Conservation (phyloP, 1,284 basidiomycete genomes). For the Coriolopsis trogii region DNA sequence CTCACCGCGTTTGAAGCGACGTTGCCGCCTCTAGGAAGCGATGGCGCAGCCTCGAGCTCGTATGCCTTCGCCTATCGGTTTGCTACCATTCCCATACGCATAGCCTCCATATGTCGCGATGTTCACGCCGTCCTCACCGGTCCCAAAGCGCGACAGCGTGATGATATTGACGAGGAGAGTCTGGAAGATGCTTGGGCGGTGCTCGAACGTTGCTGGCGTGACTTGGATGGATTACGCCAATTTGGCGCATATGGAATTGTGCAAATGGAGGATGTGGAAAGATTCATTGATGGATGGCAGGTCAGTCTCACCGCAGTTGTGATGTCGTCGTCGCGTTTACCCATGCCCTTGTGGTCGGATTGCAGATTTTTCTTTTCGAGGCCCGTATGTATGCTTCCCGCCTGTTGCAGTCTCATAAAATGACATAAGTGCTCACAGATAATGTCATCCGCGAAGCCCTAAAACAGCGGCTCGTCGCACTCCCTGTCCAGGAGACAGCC, state of each 20-base stretch:
- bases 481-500: conserved; percentile 23
- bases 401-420: neutral
- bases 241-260: conserved; percentile 41
- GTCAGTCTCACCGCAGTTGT: conserved; percentile 40
- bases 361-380: conserved; percentile 76
- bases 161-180: conserved; percentile 60
- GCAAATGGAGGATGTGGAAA: conserved; percentile 60
- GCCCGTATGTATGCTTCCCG: conserved; percentile 58
- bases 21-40: conserved; percentile 47
- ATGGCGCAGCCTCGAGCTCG: conserved; percentile 34
- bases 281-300: conserved; percentile 72
- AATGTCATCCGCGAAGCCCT: conserved; percentile 67
- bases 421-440: conserved; percentile 43
- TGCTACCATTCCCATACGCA: conserved; percentile 67
- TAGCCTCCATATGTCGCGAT: conserved; percentile 72
- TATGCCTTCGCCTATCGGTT: conserved; percentile 44
- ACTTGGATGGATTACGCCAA: conserved; percentile 67
- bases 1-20: conserved; percentile 68
- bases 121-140: conserved; percentile 80
- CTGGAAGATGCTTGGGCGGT: conserved; percentile 78
- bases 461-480: conserved; percentile 50
- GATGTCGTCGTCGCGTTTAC: conserved; percentile 18
- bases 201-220: conserved; percentile 81
- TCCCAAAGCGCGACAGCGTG: conserved; percentile 61
- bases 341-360: neutral